Evolutionary conservation across 228 moss, liverwort and hornwort genomes (phyloP).

Genomic region (Sphagnum fallax): DNA sequence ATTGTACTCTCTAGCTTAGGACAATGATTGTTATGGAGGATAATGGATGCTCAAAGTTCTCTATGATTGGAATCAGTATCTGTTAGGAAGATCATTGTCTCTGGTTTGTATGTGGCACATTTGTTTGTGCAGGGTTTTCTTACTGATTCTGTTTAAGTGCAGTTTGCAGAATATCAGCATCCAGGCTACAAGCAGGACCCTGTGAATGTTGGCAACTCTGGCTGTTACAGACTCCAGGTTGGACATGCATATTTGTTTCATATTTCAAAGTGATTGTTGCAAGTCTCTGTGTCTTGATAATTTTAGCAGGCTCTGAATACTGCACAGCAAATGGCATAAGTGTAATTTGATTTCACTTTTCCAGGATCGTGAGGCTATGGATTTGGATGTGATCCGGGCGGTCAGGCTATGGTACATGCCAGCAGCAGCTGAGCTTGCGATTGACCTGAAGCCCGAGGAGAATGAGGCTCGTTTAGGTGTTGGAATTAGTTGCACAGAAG

Average conservation of each 20-base stretch:
- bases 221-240: constrained; percentile 58
- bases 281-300: too few species aligned
- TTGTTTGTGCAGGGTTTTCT: too few species aligned
- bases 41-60: background rate
- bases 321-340: too few species aligned
- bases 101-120: too few species aligned
- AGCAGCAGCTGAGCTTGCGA: constrained; percentile 64
- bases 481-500: constrained; percentile 62
- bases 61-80: background rate
- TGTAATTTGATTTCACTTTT: background rate
- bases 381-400: constrained; percentile 52
- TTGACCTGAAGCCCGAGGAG: constrained; percentile 53
- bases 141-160: too few species aligned
- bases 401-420: constrained; percentile 63
- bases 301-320: too few species aligned
- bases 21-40: background rate
- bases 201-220: constrained; percentile 35
- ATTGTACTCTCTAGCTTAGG: background rate
- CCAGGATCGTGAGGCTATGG: constrained; percentile 61
- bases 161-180: constrained; percentile 60
- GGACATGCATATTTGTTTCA: too few species aligned
- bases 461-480: constrained; percentile 55
- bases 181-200: constrained; percentile 60
- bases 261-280: too few species aligned
- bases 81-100: too few species aligned